These are phyloP conservation scores for Kuraishia hungarica DNA, from an alignment of 805 yeast genomes.

Conservation along the genomic window DNA sequence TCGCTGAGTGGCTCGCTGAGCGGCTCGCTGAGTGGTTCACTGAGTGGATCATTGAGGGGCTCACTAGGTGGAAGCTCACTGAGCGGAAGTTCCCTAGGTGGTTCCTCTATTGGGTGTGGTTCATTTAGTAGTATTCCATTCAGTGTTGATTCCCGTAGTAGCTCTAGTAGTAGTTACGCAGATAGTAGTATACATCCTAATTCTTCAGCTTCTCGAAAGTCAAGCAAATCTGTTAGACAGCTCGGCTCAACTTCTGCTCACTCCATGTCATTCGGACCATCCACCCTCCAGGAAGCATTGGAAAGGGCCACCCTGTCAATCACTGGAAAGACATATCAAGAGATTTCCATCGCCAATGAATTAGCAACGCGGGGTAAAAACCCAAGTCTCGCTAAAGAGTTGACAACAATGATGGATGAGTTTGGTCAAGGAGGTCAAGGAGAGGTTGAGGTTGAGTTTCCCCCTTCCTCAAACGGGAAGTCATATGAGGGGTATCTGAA, in stretches of 20 bases:
- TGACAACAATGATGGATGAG: conserved; percentile 7
- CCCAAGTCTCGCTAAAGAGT: conserved; percentile 10
- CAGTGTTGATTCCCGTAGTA: background rate
- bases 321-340: conserved; percentile 10
- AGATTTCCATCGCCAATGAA: conserved; percentile 9
- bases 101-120: background rate
- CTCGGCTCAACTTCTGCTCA: too few relatives aligned
- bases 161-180: background rate
- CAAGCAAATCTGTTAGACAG: too few relatives aligned
- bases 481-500: too few relatives aligned
- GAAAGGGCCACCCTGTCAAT: conserved; percentile 7
- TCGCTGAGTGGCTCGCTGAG: too few relatives aligned
- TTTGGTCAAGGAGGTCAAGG: background rate
- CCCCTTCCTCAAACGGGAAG: background rate
- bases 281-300: background rate
- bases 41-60: too few relatives aligned
- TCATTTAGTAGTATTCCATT: background rate
- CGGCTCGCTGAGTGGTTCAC: too few relatives aligned
- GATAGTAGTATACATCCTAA: background rate
- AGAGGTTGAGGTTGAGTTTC: background rate
- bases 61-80: too few relatives aligned
- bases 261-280: too few relatives aligned
- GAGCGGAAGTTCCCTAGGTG: too few relatives aligned
- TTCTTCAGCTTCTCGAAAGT: too few relatives aligned
- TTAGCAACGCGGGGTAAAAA: conserved; percentile 9